Evolutionary conservation across 768 basidiomycete species (phyloP).

Genomic region (Mrakia frigida): DNA sequence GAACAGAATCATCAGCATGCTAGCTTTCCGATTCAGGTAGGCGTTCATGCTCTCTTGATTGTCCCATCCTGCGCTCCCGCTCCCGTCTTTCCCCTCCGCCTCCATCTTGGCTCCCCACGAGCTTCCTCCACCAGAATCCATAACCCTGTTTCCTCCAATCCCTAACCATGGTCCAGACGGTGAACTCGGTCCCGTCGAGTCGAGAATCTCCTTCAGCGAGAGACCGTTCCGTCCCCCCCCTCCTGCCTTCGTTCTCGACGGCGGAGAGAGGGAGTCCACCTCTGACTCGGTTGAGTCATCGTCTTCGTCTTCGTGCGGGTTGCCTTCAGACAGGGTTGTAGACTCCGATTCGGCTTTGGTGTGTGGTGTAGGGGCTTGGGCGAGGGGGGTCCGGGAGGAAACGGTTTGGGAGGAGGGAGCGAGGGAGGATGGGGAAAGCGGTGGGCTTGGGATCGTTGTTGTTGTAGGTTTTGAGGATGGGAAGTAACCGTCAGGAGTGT

Average conservation of each 20-base stretch:
- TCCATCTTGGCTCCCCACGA: background rate
- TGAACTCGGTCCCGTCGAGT: background rate
- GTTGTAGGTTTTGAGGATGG: background rate
- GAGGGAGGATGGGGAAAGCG: background rate
- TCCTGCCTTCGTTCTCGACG: background rate
- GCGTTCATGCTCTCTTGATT: conserved; percentile 26
- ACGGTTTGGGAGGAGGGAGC: background rate
- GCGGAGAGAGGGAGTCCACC: conserved; percentile 30
- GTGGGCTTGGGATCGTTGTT: background rate
- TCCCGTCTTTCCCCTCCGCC: background rate
- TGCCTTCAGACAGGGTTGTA: background rate
- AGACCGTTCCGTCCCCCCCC: background rate
- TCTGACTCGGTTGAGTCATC: conserved; percentile 11
- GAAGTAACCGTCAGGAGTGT: background rate
- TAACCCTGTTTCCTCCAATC: background rate
- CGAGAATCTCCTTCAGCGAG: conserved; percentile 15
- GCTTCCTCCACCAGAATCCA: background rate
- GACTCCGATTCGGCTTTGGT: background rate
- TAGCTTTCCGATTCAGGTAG: conserved; percentile 30
- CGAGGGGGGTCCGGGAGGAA: background rate
- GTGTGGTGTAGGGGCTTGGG: background rate
- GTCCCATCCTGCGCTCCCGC: background rate
- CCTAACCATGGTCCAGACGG: background rate
- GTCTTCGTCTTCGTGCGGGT: background rate
- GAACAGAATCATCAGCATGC: conserved; percentile 30